Conservation (phyloP, 2,329 filamentous ascomycete genomes). For the Laburnicola sp. region DNA sequence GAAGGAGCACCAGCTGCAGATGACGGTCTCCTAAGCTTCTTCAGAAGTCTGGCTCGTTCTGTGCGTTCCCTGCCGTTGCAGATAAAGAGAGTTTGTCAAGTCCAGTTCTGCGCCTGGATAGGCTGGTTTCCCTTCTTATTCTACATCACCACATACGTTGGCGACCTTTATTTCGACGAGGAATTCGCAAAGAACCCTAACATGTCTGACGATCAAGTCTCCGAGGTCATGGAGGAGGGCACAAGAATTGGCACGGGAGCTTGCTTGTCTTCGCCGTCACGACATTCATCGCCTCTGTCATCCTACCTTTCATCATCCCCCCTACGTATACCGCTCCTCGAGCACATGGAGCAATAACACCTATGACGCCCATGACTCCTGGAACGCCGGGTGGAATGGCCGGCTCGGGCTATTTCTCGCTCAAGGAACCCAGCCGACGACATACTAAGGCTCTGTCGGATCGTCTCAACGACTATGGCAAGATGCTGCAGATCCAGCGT, state of each 20-base stretch:
- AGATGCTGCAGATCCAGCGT: slow-evolving; percentile 64
- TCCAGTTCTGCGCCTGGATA: slow-evolving; percentile 75
- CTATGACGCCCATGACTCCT: slow-evolving; percentile 45
- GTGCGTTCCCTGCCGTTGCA: slow-evolving; percentile 67
- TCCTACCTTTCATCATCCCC: slow-evolving; percentile 82
- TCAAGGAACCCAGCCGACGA: slow-evolving; percentile 22
- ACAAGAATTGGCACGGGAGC: slow-evolving; percentile 89
- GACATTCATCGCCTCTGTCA: slow-evolving; percentile 77
- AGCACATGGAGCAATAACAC: slow-evolving; percentile 45
- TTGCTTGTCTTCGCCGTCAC: slow-evolving; percentile 84
- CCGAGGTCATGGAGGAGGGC: slow-evolving; percentile 78
- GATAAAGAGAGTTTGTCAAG: slow-evolving; percentile 73
- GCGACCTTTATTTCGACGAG: slow-evolving; percentile 64
- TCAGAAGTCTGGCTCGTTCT: not conserved
- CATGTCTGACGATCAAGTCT: slow-evolving; percentile 74
- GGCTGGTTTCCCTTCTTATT: slow-evolving; percentile 95
- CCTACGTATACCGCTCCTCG: slow-evolving; percentile 67
- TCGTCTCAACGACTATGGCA: slow-evolving; percentile 49
- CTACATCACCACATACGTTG: slow-evolving; percentile 90
- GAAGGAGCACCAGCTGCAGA: not conserved
- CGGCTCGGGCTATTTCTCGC: slow-evolving; percentile 40
- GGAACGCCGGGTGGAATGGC: slow-evolving; percentile 38
- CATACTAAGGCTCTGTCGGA: slow-evolving; percentile 29
- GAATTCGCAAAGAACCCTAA: slow-evolving; percentile 76
- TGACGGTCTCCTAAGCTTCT: not conserved